phyloP scores from a whole-genome alignment of 2,329 filamentous ascomycete genomes.

The Scolecobasidium constrictum region DNA sequence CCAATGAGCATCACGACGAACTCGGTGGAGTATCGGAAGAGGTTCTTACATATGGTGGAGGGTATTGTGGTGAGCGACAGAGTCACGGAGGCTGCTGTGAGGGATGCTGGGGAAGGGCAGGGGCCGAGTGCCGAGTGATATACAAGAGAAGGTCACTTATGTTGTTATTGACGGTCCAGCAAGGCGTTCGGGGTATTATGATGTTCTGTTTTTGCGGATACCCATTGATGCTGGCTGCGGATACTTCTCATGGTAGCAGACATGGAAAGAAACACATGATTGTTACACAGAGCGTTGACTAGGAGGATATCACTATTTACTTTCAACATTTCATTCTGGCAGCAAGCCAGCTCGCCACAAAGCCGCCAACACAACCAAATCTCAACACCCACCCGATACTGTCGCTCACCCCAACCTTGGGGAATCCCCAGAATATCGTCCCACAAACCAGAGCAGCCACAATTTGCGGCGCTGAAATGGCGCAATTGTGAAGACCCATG shows the following conservation, averaged over 20 bases:
- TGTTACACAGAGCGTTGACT: too few species aligned
- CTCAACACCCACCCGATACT: conserved; percentile 9
- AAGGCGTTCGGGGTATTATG: too few species aligned
- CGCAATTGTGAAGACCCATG: conserved; percentile 14
- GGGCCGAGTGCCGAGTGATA: not conserved
- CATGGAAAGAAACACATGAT: too few species aligned
- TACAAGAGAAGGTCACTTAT: too few species aligned
- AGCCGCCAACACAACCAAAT: conserved; percentile 2
- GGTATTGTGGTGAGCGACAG: not conserved
- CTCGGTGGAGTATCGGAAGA: conserved; percentile 53
- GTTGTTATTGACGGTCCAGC: too few species aligned
- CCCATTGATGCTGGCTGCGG: too few species aligned
- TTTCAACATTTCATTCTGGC: conserved; percentile 6
- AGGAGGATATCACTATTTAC: too few species aligned
- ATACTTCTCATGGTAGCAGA: too few species aligned
- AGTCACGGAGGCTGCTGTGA: not conserved
- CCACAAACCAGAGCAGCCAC: conserved; percentile 11
- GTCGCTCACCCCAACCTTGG: not conserved
- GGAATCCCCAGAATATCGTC: conserved; percentile 4
- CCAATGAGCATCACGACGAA: conserved; percentile 68
- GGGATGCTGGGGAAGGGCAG: not conserved
- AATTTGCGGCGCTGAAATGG: conserved; percentile 14
- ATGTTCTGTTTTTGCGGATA: too few species aligned
- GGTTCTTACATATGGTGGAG: conserved; percentile 43
- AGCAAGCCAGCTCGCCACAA: conserved; percentile 4